Evolutionary conservation across 768 basidiomycete species (phyloP), one percentile per base, ranked within the genome.

Genomic region (Phanerodontia chrysosporium): DNA sequence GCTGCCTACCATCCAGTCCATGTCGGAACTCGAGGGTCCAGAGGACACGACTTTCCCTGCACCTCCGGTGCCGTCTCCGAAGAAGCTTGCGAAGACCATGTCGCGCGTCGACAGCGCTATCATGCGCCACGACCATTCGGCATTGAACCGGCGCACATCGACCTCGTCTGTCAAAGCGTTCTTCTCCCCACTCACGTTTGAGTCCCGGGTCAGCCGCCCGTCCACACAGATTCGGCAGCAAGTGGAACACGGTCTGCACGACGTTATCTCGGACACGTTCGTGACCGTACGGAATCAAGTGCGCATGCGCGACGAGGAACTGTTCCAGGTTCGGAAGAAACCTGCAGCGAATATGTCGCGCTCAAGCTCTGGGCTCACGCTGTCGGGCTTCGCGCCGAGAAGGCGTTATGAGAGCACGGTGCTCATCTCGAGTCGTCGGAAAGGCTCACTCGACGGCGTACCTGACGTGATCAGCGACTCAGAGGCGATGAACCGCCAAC

Each of bases 221-320:
- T 85, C 89, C 18, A 75, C 83, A 10, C 74, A 81, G 44, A 83
- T 85, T 32, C 85, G 92, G 49, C 77, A 80, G 28, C 81, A 83
- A 42, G 85, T 92, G 52, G 94, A 96, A 65, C 82, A 87, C 45
- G 85, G 85, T 12, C 75, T 98, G 18, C 79, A 82, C 48, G 95
- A 96, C 66, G 84, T 97, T 58, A 84, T 89, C 64, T 94, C 92
- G 12, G 84, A 87, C 59, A 76, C 78, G 24, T 89, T 89, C 62
- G 72, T 87, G 27, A 78, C 82, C 2, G 89, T 87, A 16, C 82
- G 95, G 45, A 81, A 80, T 49, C 80, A 87, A 55, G 86, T 87
- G 8, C 80, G 76, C 55, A 76, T 78, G 42, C 83, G 80, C 58
- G 86, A 86, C 55, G 82, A 84, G 65, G 82, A 83, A 59, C 74